Evolutionary conservation across 805 yeast species (phyloP), one percentile per base, ranked within the genome.

Genomic region (Wickerhamiella parazyma): DNA sequence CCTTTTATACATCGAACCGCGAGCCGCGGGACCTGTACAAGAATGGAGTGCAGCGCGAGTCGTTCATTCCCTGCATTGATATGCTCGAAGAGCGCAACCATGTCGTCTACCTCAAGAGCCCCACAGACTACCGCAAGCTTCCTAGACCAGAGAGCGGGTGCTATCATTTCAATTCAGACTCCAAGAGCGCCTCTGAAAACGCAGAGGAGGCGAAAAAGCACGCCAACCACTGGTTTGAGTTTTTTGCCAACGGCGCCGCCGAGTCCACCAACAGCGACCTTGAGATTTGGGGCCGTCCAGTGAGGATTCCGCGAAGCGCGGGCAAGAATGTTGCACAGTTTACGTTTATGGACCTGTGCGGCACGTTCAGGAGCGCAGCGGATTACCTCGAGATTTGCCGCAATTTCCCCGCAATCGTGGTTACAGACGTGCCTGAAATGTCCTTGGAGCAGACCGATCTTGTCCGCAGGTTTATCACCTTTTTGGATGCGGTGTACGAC

Each of bases 401-500:
- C 4, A 65, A 77, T 11, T 91, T 78, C 66, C 72, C 74, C 42
- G 73, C 86, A 6, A 80, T 86, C 51, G 76, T 91, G n/a, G 71
- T 91, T 38, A 85, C 96, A 0, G 97, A 91, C 57, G 86, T 91
- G 35, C 98, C 98, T 9, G 78, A 78, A 49, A 63, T 91, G 55
- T 76, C 93, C 17, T 69, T 80, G 10, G 71, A 79, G 51, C 80
- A 75, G 38, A 72, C 95, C 49, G 96, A 91, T 55, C 72, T 79
- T 51, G 84, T 87, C 19, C 71, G 97, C 56, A 68, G 98, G 53
- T 89, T 91, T 57, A 91, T 91, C 59, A 91, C 95, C 0, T 91
- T 91, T 54, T 63, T 91, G 44, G 98, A 91, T 60, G 96, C 98
- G 0, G 93, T 87, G 3, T 91, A 91, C 59, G 97, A 91, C 60